Percentiles rank a stretch among this genome's conserved stretches.
Conservation (phyloP, 306 rosid genomes). For the Gleditsia sinensis region DNA sequence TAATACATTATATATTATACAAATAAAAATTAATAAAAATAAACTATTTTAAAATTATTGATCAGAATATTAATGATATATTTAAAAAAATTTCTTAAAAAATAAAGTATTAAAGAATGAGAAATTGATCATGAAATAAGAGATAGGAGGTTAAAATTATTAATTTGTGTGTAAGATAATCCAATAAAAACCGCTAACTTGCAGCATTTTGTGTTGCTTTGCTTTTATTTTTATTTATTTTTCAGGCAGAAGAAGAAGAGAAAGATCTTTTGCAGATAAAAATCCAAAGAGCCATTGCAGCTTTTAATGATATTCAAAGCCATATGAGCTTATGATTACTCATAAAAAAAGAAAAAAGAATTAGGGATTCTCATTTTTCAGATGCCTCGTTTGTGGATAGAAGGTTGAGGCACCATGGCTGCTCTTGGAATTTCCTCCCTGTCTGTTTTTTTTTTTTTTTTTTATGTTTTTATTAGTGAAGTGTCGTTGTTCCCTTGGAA, state of each 20-base stretch:
- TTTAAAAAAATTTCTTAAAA: too few relatives aligned
- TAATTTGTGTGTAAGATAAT: too few relatives aligned
- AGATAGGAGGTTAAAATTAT: too few relatives aligned
- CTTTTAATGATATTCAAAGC: constrained; percentile 64
- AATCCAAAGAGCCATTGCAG: constrained; percentile 70
- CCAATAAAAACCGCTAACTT: too few relatives aligned
- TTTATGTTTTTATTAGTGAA: too few relatives aligned
- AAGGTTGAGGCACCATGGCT: not conserved
- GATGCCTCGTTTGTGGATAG: not conserved
- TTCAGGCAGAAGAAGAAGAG: constrained; percentile 79
- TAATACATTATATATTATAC: too few relatives aligned
- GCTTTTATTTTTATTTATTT: not conserved
- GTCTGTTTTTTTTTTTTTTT: not conserved
- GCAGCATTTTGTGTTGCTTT: not conserved
- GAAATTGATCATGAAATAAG: too few relatives aligned
- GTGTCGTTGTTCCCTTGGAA: too few relatives aligned
- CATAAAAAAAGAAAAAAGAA: not conserved
- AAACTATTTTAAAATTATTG: too few relatives aligned
- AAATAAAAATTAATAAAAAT: too few relatives aligned
- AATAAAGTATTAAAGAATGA: too few relatives aligned
- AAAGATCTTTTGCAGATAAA: constrained; percentile 59
- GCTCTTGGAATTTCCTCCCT: not conserved
- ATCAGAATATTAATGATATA: too few relatives aligned
- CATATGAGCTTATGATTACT: constrained; percentile 62
- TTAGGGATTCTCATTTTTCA: not conserved